These are phyloP conservation scores for Cladosporium sp. DNA, from an alignment of 2,329 filamentous ascomycete species.

Conservation along the genomic window DNA sequence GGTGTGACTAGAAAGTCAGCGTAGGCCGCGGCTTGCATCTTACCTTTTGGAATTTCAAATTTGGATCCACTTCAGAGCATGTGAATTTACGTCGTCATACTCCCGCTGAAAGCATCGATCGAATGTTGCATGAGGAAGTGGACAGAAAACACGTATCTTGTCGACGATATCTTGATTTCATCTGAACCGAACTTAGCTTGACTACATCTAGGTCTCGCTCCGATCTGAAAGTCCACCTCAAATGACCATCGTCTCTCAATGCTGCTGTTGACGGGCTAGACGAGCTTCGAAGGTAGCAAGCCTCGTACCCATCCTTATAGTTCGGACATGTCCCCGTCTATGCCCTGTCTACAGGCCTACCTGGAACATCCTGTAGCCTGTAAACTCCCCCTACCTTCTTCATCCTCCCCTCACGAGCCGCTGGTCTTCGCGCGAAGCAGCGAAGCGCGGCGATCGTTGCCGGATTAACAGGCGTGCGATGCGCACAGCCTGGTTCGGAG, in stretches of 20 bases:
- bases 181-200: background rate
- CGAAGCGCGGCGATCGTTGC: slow-evolving; percentile 11
- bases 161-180: background rate
- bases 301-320: background rate
- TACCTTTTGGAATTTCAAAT: background rate
- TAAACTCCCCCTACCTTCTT: background rate
- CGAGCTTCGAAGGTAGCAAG: slow-evolving; percentile 2
- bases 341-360: background rate
- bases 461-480: slow-evolving; percentile 14
- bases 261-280: background rate
- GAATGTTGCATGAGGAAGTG: background rate
- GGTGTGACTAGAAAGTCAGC: background rate
- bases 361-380: background rate
- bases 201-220: background rate
- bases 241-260: slow-evolving; percentile 3
- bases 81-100: background rate
- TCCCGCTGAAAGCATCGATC: background rate
- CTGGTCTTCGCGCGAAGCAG: slow-evolving; percentile 14
- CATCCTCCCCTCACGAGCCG: background rate
- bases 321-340: background rate
- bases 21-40: background rate
- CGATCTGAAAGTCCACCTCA: background rate
- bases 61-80: background rate
- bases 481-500: slow-evolving; percentile 12
- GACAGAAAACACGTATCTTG: background rate